phyloP scores from a whole-genome alignment of 2,329 filamentous ascomycete species.

The Clonostachys rosea region DNA sequence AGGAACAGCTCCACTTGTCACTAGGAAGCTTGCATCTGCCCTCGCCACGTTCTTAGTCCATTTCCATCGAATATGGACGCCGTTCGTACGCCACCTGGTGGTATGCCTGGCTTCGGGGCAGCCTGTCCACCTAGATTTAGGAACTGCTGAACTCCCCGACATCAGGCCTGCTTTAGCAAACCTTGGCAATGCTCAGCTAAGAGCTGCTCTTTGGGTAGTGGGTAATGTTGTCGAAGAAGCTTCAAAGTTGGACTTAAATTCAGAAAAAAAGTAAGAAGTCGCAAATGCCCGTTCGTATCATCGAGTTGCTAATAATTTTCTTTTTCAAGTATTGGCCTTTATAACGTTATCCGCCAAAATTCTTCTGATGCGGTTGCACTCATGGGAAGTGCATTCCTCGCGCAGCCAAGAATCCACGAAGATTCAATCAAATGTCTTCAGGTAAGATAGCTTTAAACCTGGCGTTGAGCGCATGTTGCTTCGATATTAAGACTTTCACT shows the following conservation, averaged over 20 bases:
- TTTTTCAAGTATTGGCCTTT: constrained; percentile 23
- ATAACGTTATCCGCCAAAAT: constrained; percentile 32
- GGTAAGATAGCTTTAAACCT: constrained; percentile 27
- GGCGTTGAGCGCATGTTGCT: neutral
- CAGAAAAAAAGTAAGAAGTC: constrained; percentile 32
- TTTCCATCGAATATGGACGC: constrained; percentile 63
- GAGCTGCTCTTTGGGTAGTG: constrained; percentile 60
- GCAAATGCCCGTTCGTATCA: no score
- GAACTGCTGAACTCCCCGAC: constrained; percentile 24
- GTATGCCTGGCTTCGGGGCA: constrained; percentile 43
- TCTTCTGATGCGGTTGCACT: constrained; percentile 31
- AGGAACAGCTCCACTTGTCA: constrained; percentile 54
- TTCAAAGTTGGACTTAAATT: constrained; percentile 56
- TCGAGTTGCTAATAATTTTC: constrained; percentile 12
- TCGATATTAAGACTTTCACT: neutral
- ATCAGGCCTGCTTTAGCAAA: constrained; percentile 35
- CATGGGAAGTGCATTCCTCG: constrained; percentile 29
- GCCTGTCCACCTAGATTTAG: constrained; percentile 15
- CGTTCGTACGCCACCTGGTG: constrained; percentile 55
- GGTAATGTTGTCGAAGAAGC: constrained; percentile 27
- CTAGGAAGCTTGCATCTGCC: constrained; percentile 73
- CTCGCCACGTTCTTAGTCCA: constrained; percentile 72
- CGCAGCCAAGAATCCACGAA: constrained; percentile 30
- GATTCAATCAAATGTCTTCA: constrained; percentile 59
- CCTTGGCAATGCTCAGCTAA: constrained; percentile 39